These are phyloP conservation scores for Helminthosporium solani DNA, from an alignment of 2,329 filamentous ascomycete species.

Conservation along the genomic window DNA sequence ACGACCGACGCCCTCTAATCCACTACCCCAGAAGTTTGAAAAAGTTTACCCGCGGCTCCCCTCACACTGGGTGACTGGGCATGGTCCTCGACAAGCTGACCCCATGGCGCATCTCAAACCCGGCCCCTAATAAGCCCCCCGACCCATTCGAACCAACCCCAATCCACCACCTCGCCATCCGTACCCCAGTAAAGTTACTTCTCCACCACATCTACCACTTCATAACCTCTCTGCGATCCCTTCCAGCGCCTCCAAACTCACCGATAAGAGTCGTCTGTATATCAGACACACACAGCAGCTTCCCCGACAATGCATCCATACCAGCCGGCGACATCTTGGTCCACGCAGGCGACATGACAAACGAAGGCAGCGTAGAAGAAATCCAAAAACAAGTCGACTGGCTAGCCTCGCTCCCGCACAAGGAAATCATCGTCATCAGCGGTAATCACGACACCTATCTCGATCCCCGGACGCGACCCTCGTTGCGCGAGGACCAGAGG, in stretches of 20 bases:
- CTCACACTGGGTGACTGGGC: slow-evolving; percentile 13
- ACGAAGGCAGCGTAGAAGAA: slow-evolving; percentile 67
- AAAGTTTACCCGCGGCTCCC: neutral
- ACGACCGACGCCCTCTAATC: no score
- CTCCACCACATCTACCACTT: slow-evolving; percentile 63
- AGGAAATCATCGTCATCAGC: slow-evolving; percentile 76
- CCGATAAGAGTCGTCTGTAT: slow-evolving; percentile 80
- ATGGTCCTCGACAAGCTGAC: slow-evolving; percentile 35
- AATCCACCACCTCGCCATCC: slow-evolving; percentile 62
- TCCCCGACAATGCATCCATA: slow-evolving; percentile 52
- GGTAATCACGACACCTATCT: slow-evolving; percentile 92
- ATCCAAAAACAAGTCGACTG: slow-evolving; percentile 85
- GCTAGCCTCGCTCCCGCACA: slow-evolving; percentile 71
- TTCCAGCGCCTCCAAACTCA: slow-evolving; percentile 58
- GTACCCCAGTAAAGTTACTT: slow-evolving; percentile 66
- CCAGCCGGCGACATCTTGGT: slow-evolving; percentile 82
- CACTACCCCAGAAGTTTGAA: slow-evolving; percentile 2
- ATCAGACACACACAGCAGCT: slow-evolving; percentile 79
- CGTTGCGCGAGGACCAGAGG: slow-evolving; percentile 54
- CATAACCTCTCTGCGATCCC: slow-evolving; percentile 67
- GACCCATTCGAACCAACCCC: slow-evolving; percentile 51
- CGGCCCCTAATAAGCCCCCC: slow-evolving; percentile 7
- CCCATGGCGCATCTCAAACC: slow-evolving; percentile 25
- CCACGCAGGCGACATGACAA: slow-evolving; percentile 83
- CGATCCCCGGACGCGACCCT: slow-evolving; percentile 63